Percentiles rank a stretch among this genome's conserved stretches.
These are phyloP conservation scores for Vicia sativa DNA, from an alignment of 306 rosid genomes.

Conservation along the genomic window DNA sequence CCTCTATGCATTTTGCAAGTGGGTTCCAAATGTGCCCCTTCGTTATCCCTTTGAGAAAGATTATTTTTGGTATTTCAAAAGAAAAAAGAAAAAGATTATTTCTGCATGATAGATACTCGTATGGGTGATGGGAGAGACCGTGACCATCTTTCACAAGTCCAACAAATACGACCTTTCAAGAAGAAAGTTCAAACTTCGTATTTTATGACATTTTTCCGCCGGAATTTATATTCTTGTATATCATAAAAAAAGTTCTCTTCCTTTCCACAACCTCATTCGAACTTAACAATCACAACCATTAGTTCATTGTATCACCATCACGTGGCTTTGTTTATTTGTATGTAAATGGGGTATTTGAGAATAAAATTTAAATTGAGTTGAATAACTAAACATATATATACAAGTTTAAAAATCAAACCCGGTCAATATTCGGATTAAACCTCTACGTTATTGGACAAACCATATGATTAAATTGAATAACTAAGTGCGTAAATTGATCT, in stretches of 20 bases:
- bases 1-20: neutral
- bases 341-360: too few species aligned
- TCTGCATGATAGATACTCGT: conserved; percentile 10
- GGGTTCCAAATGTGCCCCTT: conserved; percentile 2
- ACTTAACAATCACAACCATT: neutral
- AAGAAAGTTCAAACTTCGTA: conserved; percentile 21
- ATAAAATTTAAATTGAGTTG: too few species aligned
- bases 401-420: too few species aligned
- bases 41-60: neutral
- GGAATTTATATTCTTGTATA: conserved; percentile 30
- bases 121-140: conserved; percentile 17
- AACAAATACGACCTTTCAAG: conserved; percentile 28
- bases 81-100: neutral
- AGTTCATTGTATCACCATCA: too few species aligned
- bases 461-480: too few species aligned
- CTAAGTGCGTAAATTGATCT: too few species aligned
- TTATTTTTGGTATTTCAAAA: neutral
- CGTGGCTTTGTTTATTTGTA: too few species aligned
- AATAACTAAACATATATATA: too few species aligned
- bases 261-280: neutral
- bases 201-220: conserved; percentile 23
- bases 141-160: conserved; percentile 21
- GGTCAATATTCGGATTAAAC: too few species aligned
- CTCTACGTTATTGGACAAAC: too few species aligned
- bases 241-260: conserved; percentile 24